Base-by-base conservation (phyloP, 2,329 filamentous ascomycete species). In the Neofusicoccum sp. region DNA sequence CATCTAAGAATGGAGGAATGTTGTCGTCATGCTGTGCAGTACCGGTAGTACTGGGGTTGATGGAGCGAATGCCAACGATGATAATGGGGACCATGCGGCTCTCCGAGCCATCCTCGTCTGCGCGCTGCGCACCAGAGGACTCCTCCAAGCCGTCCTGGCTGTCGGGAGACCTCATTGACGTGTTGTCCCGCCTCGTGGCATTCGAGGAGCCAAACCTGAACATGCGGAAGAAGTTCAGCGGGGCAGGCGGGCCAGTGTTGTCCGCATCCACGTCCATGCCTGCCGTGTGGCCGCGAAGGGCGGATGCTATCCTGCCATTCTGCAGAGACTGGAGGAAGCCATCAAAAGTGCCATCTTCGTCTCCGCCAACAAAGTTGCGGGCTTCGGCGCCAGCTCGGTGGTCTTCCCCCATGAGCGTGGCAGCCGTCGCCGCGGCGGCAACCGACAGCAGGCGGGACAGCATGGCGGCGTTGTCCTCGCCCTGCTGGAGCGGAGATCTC, bases 191-290 rank as follows among this genome's bases (percentile, higher is more conserved):
- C 41, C 56, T 40, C n/a, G 30, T 56, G 33, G 64, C 63, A 48
- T 63, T 69, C 7, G 81, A 78, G 58, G 85, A 83, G 49, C 84
- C 84, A 71, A 89, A 89, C 48, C 86, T 79, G 71, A 89, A 89
- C 73, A 89, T 87, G 61, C 86, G 79, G 72, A 89, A 83, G 70
- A 89, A 88, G 69, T 89, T 89, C 62, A 89, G 77, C 3, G 86
- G 84, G 9, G 82, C 79, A 7, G 80, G 73, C 33, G 77, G 76
- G 38, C 78, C 77, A 30, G 68, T 61, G 6, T 71, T 68, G 47
- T 75, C 65, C 24, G 69, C 63, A 54, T 70, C 76, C 33, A 76
- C 76, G 62, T 75, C 75, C n/a, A 71, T 73, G 33, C 71, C 69
- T 54, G 73, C 76, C 43, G 72, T 72, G 53, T 75, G 74, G 65